These are phyloP conservation scores for Tilletiopsis washingtonensis DNA, from an alignment of 1,284 basidiomycete genomes.

Conservation along the genomic window DNA sequence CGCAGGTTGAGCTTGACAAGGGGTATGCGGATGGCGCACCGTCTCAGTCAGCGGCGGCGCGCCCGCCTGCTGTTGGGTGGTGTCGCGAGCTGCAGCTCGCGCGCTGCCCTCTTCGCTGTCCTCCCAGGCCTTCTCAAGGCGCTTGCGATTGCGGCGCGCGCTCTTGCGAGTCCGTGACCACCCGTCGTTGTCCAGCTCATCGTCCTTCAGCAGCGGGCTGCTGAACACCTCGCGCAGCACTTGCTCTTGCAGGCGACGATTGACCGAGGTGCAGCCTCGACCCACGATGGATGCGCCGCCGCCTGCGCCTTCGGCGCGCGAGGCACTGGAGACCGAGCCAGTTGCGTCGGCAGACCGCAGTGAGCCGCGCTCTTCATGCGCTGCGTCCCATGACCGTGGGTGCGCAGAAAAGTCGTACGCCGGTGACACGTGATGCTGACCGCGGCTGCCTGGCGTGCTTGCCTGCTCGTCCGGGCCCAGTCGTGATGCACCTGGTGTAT, in stretches of 20 bases:
- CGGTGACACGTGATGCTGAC: neutral
- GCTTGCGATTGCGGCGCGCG: conserved; percentile 25
- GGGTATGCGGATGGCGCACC: no score
- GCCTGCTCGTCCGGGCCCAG: neutral
- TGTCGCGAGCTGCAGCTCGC: neutral
- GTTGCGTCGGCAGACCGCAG: no score
- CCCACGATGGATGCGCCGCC: conserved; percentile 18
- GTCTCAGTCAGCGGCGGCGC: no score
- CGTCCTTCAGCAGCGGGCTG: conserved; percentile 28
- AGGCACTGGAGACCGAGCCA: neutral
- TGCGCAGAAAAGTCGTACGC: neutral
- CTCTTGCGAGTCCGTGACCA: conserved; percentile 10
- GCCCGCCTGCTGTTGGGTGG: no score
- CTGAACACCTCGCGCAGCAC: conserved; percentile 45
- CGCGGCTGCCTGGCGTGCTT: neutral
- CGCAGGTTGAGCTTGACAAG: no score
- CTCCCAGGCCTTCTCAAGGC: conserved; percentile 39
- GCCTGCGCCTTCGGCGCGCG: neutral
- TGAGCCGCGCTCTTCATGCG: neutral
- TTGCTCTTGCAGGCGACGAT: conserved; percentile 41
- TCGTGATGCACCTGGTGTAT: no score
- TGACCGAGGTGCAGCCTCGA: conserved; percentile 43
- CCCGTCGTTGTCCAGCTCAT: neutral
- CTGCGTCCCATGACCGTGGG: neutral
- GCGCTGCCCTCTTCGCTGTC: conserved; percentile 29